Base-by-base conservation (phyloP, 768 basidiomycete species). In the Lentinus tigrinus region DNA sequence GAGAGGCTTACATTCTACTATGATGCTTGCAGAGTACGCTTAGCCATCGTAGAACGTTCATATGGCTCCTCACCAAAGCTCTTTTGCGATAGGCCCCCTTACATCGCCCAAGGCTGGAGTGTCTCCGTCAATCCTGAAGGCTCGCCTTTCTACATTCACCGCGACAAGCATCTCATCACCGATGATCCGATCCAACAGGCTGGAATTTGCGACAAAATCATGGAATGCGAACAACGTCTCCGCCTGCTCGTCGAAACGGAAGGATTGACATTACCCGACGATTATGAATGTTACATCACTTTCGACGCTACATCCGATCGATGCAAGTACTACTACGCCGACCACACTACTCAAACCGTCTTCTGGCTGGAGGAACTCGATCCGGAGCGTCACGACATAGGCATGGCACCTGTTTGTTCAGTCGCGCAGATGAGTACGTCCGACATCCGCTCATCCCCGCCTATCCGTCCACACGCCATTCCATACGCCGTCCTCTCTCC, bases 331-430 rank as follows among this genome's bases (percentile, higher is more conserved):
- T 68, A 69, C 53, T 38, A 63, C 16, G 60, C 67, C 39, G 63
- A 69, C 28, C 65, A 69, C 37, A 31, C 52, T 4, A 59, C 47
- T 6, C 60, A 58, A 21, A 53, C 56, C 4, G 63, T 67, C 13
- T 69, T 64, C 24, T 69, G 68, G 68, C 56, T 67, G 13, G 48
- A 64, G 34, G 62, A 65, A 19, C 19, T 62, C 19, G 51, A 59
- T 37, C 51, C 37, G 44, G 47, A 37, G 44, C 23, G 24, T 28
- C 31, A 51, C 39, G 51, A 48, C 21, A 26, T 65, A 6, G 54
- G 48, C 17, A 17, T 65, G 21, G 28, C 58, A 17, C 49, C 50
- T 9, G 50, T 50, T 5, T 54, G 42, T 17, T 60, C 61, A 1
- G 17, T 44, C 4, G 40, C 24, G 9, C 58, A 65, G 24, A 28